phyloP scores from a whole-genome alignment of 2,329 filamentous ascomycete genomes.

The Fulvia fulva region DNA sequence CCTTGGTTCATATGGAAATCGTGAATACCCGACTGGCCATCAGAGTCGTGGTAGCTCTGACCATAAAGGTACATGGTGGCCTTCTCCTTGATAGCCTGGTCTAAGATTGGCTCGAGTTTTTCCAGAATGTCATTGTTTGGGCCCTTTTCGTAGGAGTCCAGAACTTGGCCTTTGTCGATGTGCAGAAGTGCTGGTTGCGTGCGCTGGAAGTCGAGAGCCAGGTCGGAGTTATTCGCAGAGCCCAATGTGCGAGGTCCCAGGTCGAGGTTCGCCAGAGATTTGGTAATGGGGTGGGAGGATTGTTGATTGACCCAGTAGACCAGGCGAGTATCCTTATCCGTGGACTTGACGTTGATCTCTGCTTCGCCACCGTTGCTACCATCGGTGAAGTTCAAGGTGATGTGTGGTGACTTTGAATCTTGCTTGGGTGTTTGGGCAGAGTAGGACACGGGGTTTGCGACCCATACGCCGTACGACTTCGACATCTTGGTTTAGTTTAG shows the following conservation, averaged over 20 bases:
- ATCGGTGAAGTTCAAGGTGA: slow-evolving; percentile 31
- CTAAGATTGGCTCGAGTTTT: slow-evolving; percentile 35
- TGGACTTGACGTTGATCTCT: slow-evolving; percentile 36
- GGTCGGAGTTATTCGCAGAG: slow-evolving; percentile 9
- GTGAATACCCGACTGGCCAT: slow-evolving; percentile 36
- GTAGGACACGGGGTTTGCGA: slow-evolving; percentile 5
- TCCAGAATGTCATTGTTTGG: slow-evolving; percentile 34
- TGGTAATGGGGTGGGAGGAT: slow-evolving; percentile 30
- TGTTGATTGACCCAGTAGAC: slow-evolving; percentile 34
- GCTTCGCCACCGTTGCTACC: slow-evolving; percentile 22
- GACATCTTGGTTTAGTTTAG: background rate
- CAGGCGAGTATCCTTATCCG: slow-evolving; percentile 27
- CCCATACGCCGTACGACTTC: slow-evolving; percentile 7
- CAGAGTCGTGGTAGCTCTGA: slow-evolving; percentile 19
- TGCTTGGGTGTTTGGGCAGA: slow-evolving; percentile 18
- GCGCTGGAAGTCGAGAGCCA: slow-evolving; percentile 24
- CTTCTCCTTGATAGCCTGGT: slow-evolving; percentile 33
- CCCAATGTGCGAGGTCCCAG: slow-evolving; percentile 28
- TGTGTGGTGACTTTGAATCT: slow-evolving; percentile 27
- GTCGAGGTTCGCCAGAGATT: slow-evolving; percentile 20
- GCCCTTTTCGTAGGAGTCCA: slow-evolving; percentile 9
- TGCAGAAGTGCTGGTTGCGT: slow-evolving; percentile 14
- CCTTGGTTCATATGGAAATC: slow-evolving; percentile 44
- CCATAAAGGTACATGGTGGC: slow-evolving; percentile 40
- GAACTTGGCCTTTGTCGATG: slow-evolving; percentile 17